phyloP scores from a whole-genome alignment of 139 green algal genomes.

The Volvox reticuliferus region DNA sequence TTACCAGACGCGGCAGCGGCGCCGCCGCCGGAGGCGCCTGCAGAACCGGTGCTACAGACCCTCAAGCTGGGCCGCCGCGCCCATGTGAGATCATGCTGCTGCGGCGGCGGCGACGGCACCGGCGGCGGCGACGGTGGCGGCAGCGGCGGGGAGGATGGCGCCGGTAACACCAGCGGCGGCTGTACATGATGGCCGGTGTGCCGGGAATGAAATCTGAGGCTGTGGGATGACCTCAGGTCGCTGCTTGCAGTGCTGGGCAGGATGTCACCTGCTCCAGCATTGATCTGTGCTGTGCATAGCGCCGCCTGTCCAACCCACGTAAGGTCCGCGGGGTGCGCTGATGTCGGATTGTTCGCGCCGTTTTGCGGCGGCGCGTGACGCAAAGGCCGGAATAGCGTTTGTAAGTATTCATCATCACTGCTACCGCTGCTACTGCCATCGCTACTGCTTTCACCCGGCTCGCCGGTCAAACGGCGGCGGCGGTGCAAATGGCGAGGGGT shows the following conservation, averaged over 20 bases:
- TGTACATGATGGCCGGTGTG: no score
- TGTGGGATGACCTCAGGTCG: no score
- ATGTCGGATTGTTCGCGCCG: no score
- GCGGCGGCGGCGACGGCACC: background rate
- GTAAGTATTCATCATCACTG: background rate
- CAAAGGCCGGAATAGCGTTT: background rate
- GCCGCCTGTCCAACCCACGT: no score
- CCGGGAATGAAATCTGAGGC: no score
- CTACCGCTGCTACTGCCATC: background rate
- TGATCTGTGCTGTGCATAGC: no score
- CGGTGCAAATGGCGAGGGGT: background rate
- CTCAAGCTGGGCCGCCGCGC: background rate
- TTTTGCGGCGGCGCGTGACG: background rate
- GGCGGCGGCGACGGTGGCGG: background rate
- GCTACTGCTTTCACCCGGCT: background rate
- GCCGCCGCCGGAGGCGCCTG: background rate
- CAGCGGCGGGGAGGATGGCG: background rate
- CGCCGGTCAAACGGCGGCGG: background rate
- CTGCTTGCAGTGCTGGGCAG: no score
- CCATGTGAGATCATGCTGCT: background rate
- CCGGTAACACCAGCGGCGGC: background rate
- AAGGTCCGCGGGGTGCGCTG: no score
- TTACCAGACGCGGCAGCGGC: background rate
- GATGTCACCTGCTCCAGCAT: no score
- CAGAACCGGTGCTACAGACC: background rate